Evolutionary conservation across 1,284 basidiomycete genomes (phyloP), one percentile per base, ranked within the genome.

Genomic region (Cutaneotrichosporon spelunceum): DNA sequence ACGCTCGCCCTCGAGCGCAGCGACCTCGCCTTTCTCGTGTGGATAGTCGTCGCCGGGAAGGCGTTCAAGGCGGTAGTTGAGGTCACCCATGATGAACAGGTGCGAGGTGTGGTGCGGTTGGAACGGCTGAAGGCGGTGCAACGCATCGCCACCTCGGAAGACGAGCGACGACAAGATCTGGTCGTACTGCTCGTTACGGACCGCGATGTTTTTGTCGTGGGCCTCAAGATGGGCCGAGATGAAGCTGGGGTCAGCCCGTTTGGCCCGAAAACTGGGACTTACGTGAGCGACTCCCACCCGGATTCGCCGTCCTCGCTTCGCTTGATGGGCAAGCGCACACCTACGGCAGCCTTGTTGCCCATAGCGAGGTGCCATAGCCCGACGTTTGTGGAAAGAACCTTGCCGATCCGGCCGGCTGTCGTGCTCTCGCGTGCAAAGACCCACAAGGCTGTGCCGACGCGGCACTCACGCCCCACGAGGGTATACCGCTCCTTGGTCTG

Each of bases 321-420:
- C 42, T 72, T 78, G 26, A 95, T 82, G 47, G 89, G 86, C 74
- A 98, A 87, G 52, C 94, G 84, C 39, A 93, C 83, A 19, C 90
- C 94, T 2, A 96, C 93, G 0, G 91, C 94, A 27, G 92, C 93
- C 79, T 99, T 99, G 81, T 98, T 98, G 13, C 92, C 92, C 89
- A 98, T 90, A 1, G 82, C 83, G 26, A 79, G 72, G 53, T 80
- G 80, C 63, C 72, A 78, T 11, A 79, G 60, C 1, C 76, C 77
- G 10, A 78, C 52, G 23, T 60, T 69, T 4, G 69, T 36, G 1
- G 59, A 70, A 11, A 69, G 60, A 10, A 70, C 59, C 58, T 71
- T 72, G 19, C 72, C 78, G 29, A 78, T 56, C 29, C 67, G 64
- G 2, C 69, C 72, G 0, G 26, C 29, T 33, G 72, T 66, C 0